These are phyloP conservation scores for Fusarium equiseti DNA, from an alignment of 2,329 filamentous ascomycete genomes.

Conservation along the genomic window DNA sequence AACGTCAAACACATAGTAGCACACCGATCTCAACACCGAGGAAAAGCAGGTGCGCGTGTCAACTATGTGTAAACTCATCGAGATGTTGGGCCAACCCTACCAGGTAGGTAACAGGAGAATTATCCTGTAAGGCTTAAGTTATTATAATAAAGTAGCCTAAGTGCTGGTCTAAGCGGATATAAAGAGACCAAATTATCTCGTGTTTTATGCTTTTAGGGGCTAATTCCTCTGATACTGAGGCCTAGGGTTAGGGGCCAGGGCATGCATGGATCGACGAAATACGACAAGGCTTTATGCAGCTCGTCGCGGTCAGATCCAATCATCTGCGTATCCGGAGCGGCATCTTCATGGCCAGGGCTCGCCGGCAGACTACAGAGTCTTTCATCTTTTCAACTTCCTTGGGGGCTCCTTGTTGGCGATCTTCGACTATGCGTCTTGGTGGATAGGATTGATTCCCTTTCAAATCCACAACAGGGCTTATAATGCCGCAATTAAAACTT, in stretches of 20 bases:
- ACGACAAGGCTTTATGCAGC: not conserved
- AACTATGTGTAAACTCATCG: not conserved
- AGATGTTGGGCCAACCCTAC: not conserved
- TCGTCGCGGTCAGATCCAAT: not conserved
- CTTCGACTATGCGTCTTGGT: not conserved
- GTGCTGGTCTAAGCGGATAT: not conserved
- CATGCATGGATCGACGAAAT: not conserved
- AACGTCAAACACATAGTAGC: not conserved
- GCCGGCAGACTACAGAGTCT: not conserved
- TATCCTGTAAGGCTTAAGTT: fast-evolving
- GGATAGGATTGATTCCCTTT: not conserved
- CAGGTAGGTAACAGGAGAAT: not conserved
- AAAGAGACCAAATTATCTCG: not conserved
- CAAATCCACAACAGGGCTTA: not conserved
- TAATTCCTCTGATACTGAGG: not conserved
- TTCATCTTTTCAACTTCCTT: not conserved
- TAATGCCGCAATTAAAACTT: not conserved
- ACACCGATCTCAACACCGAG: no score
- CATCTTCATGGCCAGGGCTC: not conserved
- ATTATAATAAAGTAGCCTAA: not conserved
- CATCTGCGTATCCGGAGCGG: not conserved
- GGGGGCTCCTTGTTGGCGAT: not conserved
- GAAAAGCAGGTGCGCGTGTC: not conserved
- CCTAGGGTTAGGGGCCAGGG: not conserved
- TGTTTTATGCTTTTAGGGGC: not conserved